Base-by-base conservation (phyloP, 768 basidiomycete species). In the Termitomyces sp. region DNA sequence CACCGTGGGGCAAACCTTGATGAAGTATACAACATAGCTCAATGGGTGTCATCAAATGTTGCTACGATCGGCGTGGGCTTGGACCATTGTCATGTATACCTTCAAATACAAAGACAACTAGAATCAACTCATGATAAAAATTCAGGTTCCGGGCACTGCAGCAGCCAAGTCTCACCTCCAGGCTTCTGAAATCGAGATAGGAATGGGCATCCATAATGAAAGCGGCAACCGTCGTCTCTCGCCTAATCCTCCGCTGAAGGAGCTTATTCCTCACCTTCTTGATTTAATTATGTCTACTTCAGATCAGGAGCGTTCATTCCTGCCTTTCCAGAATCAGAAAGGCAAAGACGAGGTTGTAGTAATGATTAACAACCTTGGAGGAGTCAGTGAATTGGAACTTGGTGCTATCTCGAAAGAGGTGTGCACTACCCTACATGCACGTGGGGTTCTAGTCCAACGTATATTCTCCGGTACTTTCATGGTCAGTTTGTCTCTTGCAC, bases 201-300 rank as follows among this genome's bases (percentile, higher is more conserved):
- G 94, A 18, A 84, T 92, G 78, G 91, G 94, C 13, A 90, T 96
- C 58, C 94, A 96, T 74, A 96, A 96, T 66, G 94, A 96, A 73
- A 83, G 86, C 50, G 94, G 90, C 8, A 80, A 85, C 62, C 75
- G 77, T 44, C 85, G 85, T 32, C 64, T 89, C 38, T 86, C 86
- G 0, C 90, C 89, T 4, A 77, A 88, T 3, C 93, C 93, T 0
- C 79, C 87, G 10, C 80, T 91, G 50, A 77, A 81, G 16, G 77
- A 87, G 61, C 83, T 95, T 57, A 76, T 95, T 48, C 78, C 80
- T n/a, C 76, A 83, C 63, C 77, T 95, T 48, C 73, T 95, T 26
- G 83, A 85, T 46, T 77, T 90, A 63, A 75, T 94, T 60, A 86
- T 80, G 26, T 88, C 82, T n/a, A 88, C 82, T 20, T 75, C 76